Evolutionary conservation across 352 stramenopile species (phyloP).

Genomic region (Globisporangium apiculatum): DNA sequence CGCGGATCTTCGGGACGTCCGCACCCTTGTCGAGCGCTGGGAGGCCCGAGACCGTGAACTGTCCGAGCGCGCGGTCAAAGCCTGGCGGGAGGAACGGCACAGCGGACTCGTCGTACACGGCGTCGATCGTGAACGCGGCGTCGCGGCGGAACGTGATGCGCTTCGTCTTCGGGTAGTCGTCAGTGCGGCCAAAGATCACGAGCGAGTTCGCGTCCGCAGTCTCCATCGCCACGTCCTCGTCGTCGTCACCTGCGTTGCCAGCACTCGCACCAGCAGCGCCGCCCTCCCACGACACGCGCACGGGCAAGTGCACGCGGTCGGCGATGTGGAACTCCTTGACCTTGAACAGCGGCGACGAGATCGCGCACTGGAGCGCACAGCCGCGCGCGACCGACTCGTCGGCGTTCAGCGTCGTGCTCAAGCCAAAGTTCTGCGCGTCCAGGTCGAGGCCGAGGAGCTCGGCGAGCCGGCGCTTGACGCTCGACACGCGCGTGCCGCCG

Average conservation of each 20-base stretch:
- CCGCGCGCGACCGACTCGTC: constrained; percentile 97
- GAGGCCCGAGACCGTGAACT: constrained; percentile 91
- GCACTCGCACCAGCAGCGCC: constrained; percentile 31
- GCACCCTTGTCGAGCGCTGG: constrained; percentile 54
- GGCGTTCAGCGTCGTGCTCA: constrained; percentile 99
- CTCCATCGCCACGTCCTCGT: constrained; percentile 86
- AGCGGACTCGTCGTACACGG: constrained; percentile 84
- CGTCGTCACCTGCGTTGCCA: constrained; percentile 65
- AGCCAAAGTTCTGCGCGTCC: constrained; percentile 92
- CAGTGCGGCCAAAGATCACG: constrained; percentile 93
- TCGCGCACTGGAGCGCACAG: constrained; percentile 97
- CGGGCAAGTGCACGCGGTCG: constrained; percentile 87
- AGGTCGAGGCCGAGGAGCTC: constrained; percentile 90
- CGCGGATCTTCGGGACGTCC: constrained; percentile 89
- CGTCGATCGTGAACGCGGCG: constrained; percentile 91
- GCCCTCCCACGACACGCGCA: constrained; percentile 93
- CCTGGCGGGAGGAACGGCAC: constrained; percentile 54
- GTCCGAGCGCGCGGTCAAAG: constrained; percentile 81
- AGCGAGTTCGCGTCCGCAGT: constrained; percentile 79
- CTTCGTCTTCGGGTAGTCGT: constrained; percentile 97
- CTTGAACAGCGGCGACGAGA: constrained; percentile 98
- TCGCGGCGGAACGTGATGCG: constrained; percentile 94
- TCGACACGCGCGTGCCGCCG: constrained; percentile 93
- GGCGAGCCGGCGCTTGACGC: constrained; percentile 92
- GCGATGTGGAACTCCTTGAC: constrained; percentile 89